Evolutionary conservation across 148 eudicot genomes (phyloP).

Genomic region (Rhododendron mucronatum): DNA sequence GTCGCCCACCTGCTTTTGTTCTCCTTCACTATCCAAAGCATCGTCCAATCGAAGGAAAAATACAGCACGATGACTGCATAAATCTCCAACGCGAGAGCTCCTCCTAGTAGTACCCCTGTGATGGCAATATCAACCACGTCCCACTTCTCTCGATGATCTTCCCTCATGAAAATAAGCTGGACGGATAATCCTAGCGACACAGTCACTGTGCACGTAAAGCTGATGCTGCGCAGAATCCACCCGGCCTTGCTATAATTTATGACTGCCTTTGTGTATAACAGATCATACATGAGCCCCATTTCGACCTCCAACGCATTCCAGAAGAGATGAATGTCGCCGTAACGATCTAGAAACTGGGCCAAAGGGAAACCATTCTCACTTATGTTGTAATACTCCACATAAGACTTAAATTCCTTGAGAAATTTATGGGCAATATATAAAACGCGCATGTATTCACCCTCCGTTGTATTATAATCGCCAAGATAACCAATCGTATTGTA

Average conservation of each 20-base stretch:
- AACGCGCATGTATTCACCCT: not conserved
- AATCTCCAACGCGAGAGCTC: not conserved
- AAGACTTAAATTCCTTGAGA: not conserved
- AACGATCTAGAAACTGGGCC: not conserved
- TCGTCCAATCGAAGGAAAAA: not conserved
- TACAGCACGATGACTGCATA: not conserved
- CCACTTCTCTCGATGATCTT: not conserved
- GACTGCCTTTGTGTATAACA: not conserved
- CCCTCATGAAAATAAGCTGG: not conserved
- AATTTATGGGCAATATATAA: not conserved
- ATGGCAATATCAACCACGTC: not conserved
- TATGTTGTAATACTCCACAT: not conserved
- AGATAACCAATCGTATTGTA: not conserved
- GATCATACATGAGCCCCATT: not conserved
- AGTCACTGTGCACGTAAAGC: not conserved
- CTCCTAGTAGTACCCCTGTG: not conserved
- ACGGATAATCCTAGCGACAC: not conserved
- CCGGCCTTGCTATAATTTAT: not conserved
- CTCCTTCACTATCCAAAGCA: constrained; percentile 7
- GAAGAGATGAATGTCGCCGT: not conserved
- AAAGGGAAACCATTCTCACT: not conserved
- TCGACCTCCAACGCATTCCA: not conserved
- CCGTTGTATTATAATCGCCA: not conserved
- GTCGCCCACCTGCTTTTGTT: not conserved
- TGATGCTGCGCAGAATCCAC: not conserved